phyloP scores from a whole-genome alignment of 2,329 filamentous ascomycete genomes.

The Fusarium clavum region DNA sequence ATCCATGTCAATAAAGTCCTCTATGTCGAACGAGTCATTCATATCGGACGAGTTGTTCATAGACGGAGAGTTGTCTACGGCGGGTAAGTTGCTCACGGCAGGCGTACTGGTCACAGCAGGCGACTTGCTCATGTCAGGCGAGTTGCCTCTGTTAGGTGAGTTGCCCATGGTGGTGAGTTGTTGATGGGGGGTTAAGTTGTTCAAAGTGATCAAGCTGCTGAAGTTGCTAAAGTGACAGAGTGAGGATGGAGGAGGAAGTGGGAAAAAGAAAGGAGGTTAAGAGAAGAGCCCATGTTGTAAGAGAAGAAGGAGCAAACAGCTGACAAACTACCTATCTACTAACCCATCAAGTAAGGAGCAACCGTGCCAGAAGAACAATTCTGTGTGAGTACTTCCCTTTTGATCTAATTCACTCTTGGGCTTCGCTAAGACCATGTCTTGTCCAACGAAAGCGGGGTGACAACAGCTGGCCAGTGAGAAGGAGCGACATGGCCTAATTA shows the following conservation, averaged over 20 bases:
- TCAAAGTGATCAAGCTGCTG: not conserved
- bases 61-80: too few species aligned
- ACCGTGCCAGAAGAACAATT: not conserved
- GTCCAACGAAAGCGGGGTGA: slow-evolving; percentile 35
- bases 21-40: too few species aligned
- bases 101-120: too few species aligned
- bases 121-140: too few species aligned
- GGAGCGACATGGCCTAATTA: slow-evolving; percentile 44
- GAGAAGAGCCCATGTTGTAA: not conserved
- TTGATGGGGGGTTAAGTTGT: not conserved
- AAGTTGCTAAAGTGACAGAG: not conserved
- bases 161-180: slow-evolving; percentile 31
- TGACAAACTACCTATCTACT: not conserved
- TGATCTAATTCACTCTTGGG: slow-evolving; percentile 14
- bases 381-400: slow-evolving; percentile 9
- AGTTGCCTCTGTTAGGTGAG: slow-evolving; percentile 40
- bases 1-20: too few species aligned
- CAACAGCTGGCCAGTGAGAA: slow-evolving; percentile 47
- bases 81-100: too few species aligned
- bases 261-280: not conserved
- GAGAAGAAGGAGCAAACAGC: not conserved
- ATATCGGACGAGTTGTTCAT: too few species aligned
- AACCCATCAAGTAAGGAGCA: not conserved
- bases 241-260: not conserved
- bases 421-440: slow-evolving; percentile 1